These are phyloP conservation scores for Alternaria gaisen DNA, from an alignment of 2,329 filamentous ascomycete genomes.

Conservation along the genomic window DNA sequence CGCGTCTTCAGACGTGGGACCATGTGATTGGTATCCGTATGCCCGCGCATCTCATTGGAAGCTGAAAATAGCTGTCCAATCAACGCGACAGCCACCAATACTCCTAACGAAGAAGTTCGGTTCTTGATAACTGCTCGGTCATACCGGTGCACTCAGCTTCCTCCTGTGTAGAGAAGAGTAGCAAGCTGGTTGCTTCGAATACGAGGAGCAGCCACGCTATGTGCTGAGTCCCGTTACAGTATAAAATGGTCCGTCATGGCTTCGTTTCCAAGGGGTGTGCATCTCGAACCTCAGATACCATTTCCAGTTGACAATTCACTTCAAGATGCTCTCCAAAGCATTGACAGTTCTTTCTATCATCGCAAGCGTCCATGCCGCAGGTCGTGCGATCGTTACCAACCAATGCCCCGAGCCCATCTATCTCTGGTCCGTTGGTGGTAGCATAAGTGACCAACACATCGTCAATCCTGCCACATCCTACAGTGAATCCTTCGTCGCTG, in stretches of 20 bases:
- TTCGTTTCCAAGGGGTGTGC: not conserved
- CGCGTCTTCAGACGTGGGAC: not conserved
- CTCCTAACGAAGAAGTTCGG: conserved; percentile 16
- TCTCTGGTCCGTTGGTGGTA: conserved; percentile 42
- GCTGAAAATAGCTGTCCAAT: conserved; percentile 30
- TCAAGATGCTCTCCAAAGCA: conserved; percentile 25
- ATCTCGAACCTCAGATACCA: not conserved
- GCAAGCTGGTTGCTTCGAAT: not conserved
- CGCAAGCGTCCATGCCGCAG: conserved; percentile 27
- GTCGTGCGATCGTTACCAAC: conserved; percentile 44
- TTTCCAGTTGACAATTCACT: not conserved
- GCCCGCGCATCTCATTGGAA: conserved; percentile 16
- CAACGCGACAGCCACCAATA: conserved; percentile 13
- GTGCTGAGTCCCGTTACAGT: not conserved
- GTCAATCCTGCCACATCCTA: conserved; percentile 38
- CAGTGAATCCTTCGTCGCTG: conserved; percentile 31
- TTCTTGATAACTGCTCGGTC: conserved; percentile 1
- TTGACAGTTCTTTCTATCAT: conserved; percentile 21
- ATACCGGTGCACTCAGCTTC: not conserved
- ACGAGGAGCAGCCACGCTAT: not conserved
- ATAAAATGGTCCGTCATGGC: not conserved
- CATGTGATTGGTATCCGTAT: conserved; percentile 19
- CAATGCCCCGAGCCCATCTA: conserved; percentile 41
- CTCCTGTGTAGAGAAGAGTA: not conserved
- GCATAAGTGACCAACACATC: conserved; percentile 22